Conservation (phyloP, 805 yeast genomes). For the Pichia occidentalis region DNA sequence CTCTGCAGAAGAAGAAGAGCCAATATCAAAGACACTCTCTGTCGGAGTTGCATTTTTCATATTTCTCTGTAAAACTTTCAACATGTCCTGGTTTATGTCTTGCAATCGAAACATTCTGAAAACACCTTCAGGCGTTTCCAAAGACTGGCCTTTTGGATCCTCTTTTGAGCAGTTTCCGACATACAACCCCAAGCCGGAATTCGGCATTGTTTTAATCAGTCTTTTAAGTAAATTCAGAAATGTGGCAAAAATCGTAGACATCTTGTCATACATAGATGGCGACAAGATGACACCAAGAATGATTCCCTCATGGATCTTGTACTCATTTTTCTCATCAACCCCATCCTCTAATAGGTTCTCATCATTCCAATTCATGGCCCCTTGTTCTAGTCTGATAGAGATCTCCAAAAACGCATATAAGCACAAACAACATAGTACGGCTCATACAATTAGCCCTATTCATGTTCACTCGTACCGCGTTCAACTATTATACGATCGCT, state of each 20-base stretch:
- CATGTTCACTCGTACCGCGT: too few species aligned
- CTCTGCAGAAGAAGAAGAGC: slow-evolving; percentile 7
- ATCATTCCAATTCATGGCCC: background rate
- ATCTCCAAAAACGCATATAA: too few species aligned
- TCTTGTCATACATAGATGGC: slow-evolving; percentile 35
- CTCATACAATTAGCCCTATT: too few species aligned
- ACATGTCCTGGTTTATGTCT: slow-evolving; percentile 49
- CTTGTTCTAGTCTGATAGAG: too few species aligned
- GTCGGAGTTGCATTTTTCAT: slow-evolving; percentile 34
- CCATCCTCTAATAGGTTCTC: slow-evolving; percentile 1
- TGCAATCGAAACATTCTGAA: slow-evolving; percentile 44
- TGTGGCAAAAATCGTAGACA: slow-evolving; percentile 43
- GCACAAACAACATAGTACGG: too few species aligned
- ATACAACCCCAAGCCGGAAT: slow-evolving; percentile 71
- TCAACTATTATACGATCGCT: too few species aligned
- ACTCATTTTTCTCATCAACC: slow-evolving; percentile 20
- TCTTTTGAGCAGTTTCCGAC: slow-evolving; percentile 42
- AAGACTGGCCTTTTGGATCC: background rate
- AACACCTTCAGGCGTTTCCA: slow-evolving; percentile 34
- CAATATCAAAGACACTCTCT: slow-evolving; percentile 6
- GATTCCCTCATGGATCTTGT: slow-evolving; percentile 56
- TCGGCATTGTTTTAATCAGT: slow-evolving; percentile 56
- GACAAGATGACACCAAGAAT: slow-evolving; percentile 58
- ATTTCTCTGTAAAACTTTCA: slow-evolving; percentile 49
- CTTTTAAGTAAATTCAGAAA: slow-evolving; percentile 58